These are phyloP conservation scores for Kodamaea neixiangensis DNA, from an alignment of 805 yeast species.

Conservation along the genomic window DNA sequence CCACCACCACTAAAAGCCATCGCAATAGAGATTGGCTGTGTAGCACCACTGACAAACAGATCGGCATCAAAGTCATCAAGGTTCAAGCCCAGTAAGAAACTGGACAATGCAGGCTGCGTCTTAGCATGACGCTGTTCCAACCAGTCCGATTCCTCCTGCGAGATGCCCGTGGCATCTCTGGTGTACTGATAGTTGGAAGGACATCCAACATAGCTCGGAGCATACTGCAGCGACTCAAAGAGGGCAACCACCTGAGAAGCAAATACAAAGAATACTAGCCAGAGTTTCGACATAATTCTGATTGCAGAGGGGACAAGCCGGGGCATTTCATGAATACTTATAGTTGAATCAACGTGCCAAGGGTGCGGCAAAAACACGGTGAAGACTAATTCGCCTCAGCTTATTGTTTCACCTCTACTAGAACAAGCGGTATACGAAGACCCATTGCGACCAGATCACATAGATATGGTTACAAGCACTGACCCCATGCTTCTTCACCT, in stretches of 20 bases:
- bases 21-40: conserved; percentile 27
- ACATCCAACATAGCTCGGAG: conserved; percentile 16
- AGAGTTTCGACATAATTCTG: not conserved
- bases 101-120: conserved; percentile 9
- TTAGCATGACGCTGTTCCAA: conserved; percentile 10
- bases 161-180: conserved; percentile 9
- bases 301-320: not conserved
- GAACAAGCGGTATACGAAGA: not conserved
- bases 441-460: not conserved
- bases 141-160: conserved; percentile 12
- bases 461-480: not conserved
- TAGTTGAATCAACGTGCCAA: not conserved
- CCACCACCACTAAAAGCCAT: conserved; percentile 45
- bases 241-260: not conserved
- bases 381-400: not conserved
- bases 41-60: conserved; percentile 8
- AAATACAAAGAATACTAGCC: not conserved
- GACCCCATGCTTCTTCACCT: not conserved
- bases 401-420: not conserved
- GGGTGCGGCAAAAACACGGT: not conserved
- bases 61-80: conserved; percentile 15
- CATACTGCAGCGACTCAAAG: conserved; percentile 11
- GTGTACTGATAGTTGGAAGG: conserved; percentile 6
- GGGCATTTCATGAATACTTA: not conserved
- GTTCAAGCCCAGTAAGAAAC: conserved; percentile 8